Evolutionary conservation across 225 moss, liverwort and hornwort species (phyloP).

Genomic region (Thuidium tamariscinum): DNA sequence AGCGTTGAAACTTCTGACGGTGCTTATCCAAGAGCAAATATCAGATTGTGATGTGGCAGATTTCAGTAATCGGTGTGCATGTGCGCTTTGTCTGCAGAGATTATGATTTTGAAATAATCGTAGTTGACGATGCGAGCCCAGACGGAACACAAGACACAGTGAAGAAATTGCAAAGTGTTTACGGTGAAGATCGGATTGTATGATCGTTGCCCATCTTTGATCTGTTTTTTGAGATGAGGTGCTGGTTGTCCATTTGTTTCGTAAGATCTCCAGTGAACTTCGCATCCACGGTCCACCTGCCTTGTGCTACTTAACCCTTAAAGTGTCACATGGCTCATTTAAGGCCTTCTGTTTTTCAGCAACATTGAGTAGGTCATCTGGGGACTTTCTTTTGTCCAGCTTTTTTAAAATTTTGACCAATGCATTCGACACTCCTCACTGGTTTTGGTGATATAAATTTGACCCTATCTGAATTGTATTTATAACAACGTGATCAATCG

Average conservation of each 20-base stretch:
- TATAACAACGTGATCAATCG: neutral
- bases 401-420: neutral
- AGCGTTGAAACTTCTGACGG: neutral
- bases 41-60: neutral
- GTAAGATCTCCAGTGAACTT: neutral
- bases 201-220: neutral
- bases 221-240: neutral
- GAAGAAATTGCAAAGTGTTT: constrained; percentile 57
- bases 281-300: neutral
- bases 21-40: neutral
- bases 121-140: constrained; percentile 89
- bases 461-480: neutral
- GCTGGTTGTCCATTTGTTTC: constrained; percentile 1
- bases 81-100: constrained; percentile 30
- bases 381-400: neutral
- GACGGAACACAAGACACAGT: constrained; percentile 83
- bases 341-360: neutral
- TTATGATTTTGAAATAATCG: constrained; percentile 67
- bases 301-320: neutral
- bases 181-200: constrained; percentile 72
- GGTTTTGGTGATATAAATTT: neutral
- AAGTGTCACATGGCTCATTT: neutral
- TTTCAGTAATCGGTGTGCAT: neutral
- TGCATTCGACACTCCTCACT: neutral
- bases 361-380: neutral